phyloP scores from a whole-genome alignment of 2,329 filamentous ascomycete genomes.

The Sclerotiophoma versabilis region DNA sequence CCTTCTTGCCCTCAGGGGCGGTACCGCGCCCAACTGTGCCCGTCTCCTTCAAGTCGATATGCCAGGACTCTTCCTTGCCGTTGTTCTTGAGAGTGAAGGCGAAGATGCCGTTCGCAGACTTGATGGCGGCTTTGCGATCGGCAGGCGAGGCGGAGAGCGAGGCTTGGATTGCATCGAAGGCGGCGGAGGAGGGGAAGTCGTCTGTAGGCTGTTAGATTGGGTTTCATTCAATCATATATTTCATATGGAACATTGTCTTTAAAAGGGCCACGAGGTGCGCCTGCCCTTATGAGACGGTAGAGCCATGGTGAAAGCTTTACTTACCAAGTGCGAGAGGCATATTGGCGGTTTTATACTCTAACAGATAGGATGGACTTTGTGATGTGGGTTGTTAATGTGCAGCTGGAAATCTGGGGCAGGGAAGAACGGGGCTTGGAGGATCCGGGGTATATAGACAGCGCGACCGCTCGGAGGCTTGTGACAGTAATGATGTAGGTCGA shows the following conservation, averaged over 20 bases:
- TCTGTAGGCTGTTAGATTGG: slow-evolving; percentile 24
- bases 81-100: slow-evolving; percentile 92
- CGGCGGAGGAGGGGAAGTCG: slow-evolving; percentile 85
- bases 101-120: slow-evolving; percentile 86
- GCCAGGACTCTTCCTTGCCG: slow-evolving; percentile 84
- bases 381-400: no score
- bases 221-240: background rate
- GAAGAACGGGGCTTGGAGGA: background rate
- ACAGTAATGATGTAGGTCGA: slow-evolving; percentile 26
- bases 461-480: slow-evolving; percentile 29
- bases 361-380: background rate
- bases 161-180: slow-evolving; percentile 86
- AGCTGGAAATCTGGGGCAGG: slow-evolving; percentile 7
- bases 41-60: slow-evolving; percentile 92
- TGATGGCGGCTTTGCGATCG: slow-evolving; percentile 86
- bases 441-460: slow-evolving; percentile 28
- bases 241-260: background rate
- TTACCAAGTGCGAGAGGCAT: slow-evolving; percentile 46
- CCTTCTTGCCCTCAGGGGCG: slow-evolving; percentile 73
- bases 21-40: slow-evolving; percentile 81
- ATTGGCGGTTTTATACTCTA: slow-evolving; percentile 19
- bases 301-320: background rate
- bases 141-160: slow-evolving; percentile 72
- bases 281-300: background rate
- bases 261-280: background rate